Evolutionary conservation across 108 stramenopile species (phyloP), one percentile per base, ranked within the genome.

Genomic region (Fragilariopsis cylindrus): DNA sequence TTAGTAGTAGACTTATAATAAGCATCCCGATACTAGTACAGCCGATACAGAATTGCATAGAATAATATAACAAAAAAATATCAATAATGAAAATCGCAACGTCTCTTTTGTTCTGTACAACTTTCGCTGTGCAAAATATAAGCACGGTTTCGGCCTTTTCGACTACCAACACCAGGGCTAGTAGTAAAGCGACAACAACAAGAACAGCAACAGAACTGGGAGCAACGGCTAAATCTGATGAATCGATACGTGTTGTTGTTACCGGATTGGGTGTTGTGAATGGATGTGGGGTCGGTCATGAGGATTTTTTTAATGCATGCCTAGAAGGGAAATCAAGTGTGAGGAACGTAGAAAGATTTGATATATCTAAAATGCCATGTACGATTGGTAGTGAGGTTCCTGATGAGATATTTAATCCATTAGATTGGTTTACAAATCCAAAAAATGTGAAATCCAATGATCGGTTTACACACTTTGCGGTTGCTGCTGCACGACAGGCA

Each of bases 381-480:
- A 81, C 88, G 74, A 96, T 97, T 74, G 96, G 89, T 46, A 88
- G 82, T 68, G 93, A 92, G 77, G 87, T 92, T n/a, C 92, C 90
- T 18, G 85, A 95, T 69, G 74, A 84, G 9, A 92, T 94, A 81
- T 98, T 98, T 76, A 82, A 91, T 42, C 86, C 97, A 16, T 85
- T 86, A 18, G 94, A 94, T 60, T 83, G 79, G 71, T 97, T 97
- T 73, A 63, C 53, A 18, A 94, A 93, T 67, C 90, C 90, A 48
- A 98, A 98, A 80, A 95, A 90, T 70, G 85, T 88, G 70, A 90
- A 88, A 74, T 88, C 86, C 70, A 97, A 98, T 70, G 98, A 97
- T 85, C 82, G 97, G 9, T 97, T 84, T 69, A 98, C 98, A n/a
- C 98, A 98, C 71, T 92, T 98, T 65, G 97, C 96, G 30, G 93